These are phyloP conservation scores for Graphiopsis chlorocephala DNA, from an alignment of 2,329 filamentous ascomycete species.

Conservation along the genomic window DNA sequence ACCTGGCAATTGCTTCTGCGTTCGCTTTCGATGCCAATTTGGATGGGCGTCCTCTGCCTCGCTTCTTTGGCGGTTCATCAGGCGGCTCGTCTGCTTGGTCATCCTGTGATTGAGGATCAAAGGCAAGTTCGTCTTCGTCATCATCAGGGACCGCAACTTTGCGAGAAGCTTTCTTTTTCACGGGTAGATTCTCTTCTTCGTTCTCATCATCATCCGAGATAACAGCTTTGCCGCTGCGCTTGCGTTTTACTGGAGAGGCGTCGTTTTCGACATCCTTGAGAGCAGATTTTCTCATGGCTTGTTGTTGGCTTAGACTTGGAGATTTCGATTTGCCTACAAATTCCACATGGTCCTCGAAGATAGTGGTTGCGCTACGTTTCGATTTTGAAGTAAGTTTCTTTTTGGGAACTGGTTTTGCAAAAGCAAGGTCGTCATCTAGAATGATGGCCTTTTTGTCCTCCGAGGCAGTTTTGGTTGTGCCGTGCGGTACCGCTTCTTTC, in stretches of 20 bases:
- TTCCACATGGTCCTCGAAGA: constrained; percentile 36
- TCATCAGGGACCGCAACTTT: constrained; percentile 6
- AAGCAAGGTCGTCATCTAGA: constrained; percentile 16
- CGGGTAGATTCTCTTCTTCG: not conserved
- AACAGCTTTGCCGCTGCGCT: constrained; percentile 4
- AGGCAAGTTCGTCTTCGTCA: constrained; percentile 16
- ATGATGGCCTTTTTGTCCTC: not conserved
- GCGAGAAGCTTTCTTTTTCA: not conserved
- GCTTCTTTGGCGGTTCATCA: constrained; percentile 39
- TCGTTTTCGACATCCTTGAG: constrained; percentile 21
- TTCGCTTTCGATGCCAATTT: constrained; percentile 19
- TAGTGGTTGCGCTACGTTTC: constrained; percentile 33
- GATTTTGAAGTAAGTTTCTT: constrained; percentile 16
- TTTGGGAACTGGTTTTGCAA: constrained; percentile 18
- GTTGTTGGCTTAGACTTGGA: constrained; percentile 34
- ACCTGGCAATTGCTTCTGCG: not conserved
- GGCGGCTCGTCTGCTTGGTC: constrained; percentile 6
- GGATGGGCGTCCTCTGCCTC: constrained; percentile 38
- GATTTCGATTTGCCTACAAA: constrained; percentile 20
- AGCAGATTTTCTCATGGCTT: constrained; percentile 29
- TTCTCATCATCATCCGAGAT: constrained; percentile 13
- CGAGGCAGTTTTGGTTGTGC: not conserved
- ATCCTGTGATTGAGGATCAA: constrained; percentile 3
- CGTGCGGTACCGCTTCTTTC: not conserved
- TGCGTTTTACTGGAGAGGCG: not conserved